Evolutionary conservation across 2,329 filamentous ascomycete species (phyloP).

Genomic region (Colletotrichum cuscutae): DNA sequence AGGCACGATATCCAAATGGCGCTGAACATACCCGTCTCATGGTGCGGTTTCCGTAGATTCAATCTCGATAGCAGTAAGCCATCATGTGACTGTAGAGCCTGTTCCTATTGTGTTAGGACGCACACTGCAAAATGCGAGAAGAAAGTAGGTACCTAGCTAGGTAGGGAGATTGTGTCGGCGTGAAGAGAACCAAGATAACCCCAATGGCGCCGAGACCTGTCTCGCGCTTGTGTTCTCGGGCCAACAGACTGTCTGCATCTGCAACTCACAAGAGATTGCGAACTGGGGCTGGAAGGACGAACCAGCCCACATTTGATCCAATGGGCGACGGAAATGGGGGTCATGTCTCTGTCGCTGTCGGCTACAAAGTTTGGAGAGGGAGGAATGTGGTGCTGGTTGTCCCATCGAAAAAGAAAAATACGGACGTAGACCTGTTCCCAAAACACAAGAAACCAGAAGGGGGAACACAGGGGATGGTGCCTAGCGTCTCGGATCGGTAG

Average conservation of each 20-base stretch:
- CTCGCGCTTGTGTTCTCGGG: constrained; percentile 1
- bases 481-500: neutral
- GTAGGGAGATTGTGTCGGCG: neutral
- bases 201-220: constrained; percentile 23
- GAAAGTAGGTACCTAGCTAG: neutral
- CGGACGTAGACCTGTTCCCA: constrained; percentile 6
- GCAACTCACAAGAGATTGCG: constrained; percentile 3
- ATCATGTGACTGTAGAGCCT: neutral
- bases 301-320: neutral
- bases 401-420: constrained; percentile 11
- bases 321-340: constrained; percentile 1
- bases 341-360: neutral
- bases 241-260: neutral
- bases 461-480: neutral
- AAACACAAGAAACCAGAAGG: neutral
- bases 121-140: neutral
- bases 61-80: neutral
- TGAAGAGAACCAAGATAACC: neutral
- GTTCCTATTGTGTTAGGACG: neutral
- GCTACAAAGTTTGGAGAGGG: neutral
- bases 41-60: neutral
- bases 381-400: neutral
- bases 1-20: neutral
- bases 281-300: constrained; percentile 1
- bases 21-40: neutral